phyloP scores from a whole-genome alignment of 2,329 filamentous ascomycete species.

The Sphaceloma murrayae region DNA sequence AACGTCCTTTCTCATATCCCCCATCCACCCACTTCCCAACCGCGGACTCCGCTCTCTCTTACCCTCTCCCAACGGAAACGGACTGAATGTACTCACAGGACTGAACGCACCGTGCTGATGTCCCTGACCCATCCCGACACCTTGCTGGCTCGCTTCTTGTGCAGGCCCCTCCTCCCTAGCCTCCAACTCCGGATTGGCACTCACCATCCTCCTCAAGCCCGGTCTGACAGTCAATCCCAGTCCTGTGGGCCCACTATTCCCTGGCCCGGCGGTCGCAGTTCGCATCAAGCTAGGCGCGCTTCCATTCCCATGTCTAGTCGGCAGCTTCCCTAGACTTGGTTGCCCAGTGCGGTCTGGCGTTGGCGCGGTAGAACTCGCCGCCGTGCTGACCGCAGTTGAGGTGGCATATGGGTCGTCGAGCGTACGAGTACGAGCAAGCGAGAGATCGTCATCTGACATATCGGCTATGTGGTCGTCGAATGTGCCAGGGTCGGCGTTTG shows the following conservation, averaged over 20 bases:
- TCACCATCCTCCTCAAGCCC: conserved; percentile 1
- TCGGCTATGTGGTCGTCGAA: conserved; percentile 47
- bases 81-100: conserved; percentile 4
- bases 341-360: not conserved
- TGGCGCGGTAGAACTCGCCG: not conserved
- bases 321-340: conserved; percentile 1
- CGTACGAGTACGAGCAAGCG: conserved; percentile 35
- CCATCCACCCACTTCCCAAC: conserved; percentile 11
- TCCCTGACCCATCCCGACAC: not conserved
- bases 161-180: not conserved
- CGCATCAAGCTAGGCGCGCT: not conserved
- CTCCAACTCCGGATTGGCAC: conserved; percentile 1
- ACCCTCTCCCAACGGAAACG: not conserved
- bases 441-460: conserved; percentile 67
- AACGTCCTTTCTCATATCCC: conserved; percentile 12
- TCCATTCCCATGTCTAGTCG: conserved; percentile 1
- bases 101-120: not conserved
- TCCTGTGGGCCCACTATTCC: not conserved
- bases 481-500: conserved; percentile 61
- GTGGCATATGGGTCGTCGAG: conserved; percentile 21
- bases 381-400: not conserved
- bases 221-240: not conserved
- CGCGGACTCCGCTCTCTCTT: conserved; percentile 8
- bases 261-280: not conserved
- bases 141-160: not conserved